phyloP scores from a whole-genome alignment of 2,329 filamentous ascomycete species.

The Dichotomopilus funicola region DNA sequence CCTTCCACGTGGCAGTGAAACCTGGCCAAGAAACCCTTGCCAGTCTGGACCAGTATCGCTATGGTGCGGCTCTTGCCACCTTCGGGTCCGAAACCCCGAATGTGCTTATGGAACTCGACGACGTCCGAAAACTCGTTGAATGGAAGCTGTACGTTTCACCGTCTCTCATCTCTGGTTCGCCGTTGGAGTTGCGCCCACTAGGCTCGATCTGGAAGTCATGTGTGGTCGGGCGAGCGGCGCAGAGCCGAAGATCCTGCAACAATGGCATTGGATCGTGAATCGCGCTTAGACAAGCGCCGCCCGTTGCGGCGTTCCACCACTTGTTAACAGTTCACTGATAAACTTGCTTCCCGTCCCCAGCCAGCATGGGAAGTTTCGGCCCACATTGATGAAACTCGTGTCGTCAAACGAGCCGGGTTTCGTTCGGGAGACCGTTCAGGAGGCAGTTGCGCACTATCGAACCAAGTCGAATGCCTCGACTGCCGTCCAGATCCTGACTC shows the following conservation, averaged over 20 bases:
- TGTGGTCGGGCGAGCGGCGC: conserved; percentile 3
- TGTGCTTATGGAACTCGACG: conserved; percentile 44
- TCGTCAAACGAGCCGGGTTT: conserved; percentile 52
- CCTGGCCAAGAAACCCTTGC: conserved; percentile 44
- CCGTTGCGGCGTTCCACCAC: neutral
- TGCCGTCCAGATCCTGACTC: conserved; percentile 48
- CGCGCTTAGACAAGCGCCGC: conserved; percentile 11
- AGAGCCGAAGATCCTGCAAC: conserved; percentile 1
- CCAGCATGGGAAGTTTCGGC: conserved; percentile 57
- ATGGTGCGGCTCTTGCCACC: conserved; percentile 42
- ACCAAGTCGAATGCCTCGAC: conserved; percentile 30
- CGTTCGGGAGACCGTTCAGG: conserved; percentile 46
- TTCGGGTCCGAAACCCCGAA: conserved; percentile 35
- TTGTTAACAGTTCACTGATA: conserved; percentile 30
- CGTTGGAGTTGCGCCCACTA: neutral
- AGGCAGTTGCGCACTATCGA: conserved; percentile 44
- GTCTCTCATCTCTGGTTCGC: neutral
- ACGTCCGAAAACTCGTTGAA: conserved; percentile 56
- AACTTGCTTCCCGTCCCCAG: conserved; percentile 43
- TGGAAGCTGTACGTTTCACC: conserved; percentile 61
- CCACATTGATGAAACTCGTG: conserved; percentile 53
- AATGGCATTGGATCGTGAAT: neutral
- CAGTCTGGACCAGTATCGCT: conserved; percentile 56
- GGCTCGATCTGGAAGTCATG: neutral
- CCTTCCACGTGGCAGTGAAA: conserved; percentile 35